A percentile compares a stretch with the other conserved stretches of the same genome.
phyloP scores from a whole-genome alignment of 73 alveolate genomes.

The Durusdinium trenchii region DNA sequence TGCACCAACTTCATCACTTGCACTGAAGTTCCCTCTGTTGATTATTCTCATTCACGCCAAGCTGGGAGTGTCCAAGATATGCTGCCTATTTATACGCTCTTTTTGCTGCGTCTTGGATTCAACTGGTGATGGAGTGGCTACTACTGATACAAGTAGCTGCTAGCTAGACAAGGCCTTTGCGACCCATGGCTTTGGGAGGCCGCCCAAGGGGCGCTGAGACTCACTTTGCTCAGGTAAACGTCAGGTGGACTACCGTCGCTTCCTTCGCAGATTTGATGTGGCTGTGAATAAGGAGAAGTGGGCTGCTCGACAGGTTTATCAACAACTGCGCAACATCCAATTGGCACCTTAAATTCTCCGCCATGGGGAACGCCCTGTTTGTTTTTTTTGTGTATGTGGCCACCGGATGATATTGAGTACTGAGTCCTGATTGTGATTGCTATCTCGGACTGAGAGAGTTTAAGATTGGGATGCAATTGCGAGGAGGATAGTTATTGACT shows the following conservation, averaged over 20 bases:
- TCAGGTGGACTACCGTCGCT: slow-evolving; percentile 64
- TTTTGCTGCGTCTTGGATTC: too few species aligned
- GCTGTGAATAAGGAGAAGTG: slow-evolving; percentile 89
- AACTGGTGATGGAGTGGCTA: too few species aligned
- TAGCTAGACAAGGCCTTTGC: too few species aligned
- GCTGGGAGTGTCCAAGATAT: too few species aligned
- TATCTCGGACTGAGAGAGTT: neutral
- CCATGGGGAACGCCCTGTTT: too few species aligned
- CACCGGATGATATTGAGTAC: neutral
- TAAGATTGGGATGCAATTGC: neutral
- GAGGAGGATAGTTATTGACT: neutral
- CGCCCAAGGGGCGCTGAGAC: neutral
- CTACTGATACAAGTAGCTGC: too few species aligned
- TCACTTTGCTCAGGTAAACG: slow-evolving; percentile 7
- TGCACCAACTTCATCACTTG: too few species aligned
- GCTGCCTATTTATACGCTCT: too few species aligned
- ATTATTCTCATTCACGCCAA: too few species aligned
- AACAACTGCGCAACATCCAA: neutral
- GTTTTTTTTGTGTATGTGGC: neutral
- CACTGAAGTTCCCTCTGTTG: too few species aligned
- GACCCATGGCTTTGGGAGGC: neutral
- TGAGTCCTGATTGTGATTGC: neutral
- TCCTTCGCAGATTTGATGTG: slow-evolving; percentile 74
- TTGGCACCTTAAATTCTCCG: too few species aligned
- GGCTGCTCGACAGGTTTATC: too few species aligned